Evolutionary conservation across 2,329 filamentous ascomycete genomes (phyloP), one percentile per base, ranked within the genome.

Genomic region (Penicillium italicum): DNA sequence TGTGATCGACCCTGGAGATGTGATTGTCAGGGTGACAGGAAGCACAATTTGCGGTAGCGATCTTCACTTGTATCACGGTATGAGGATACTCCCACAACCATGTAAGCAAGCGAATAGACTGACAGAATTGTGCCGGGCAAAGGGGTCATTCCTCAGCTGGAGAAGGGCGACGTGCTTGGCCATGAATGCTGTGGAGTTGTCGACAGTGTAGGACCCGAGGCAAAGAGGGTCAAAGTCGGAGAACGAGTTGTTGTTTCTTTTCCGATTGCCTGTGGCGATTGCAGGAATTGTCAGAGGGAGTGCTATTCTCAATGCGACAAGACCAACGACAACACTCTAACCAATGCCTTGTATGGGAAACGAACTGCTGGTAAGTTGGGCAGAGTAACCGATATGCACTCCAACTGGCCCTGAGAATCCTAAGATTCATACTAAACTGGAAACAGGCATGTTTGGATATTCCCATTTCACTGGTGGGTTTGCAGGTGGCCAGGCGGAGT

Each of bases 401-500:
- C 34, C 10, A 24, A 4, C 6, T 11, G 14, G 14, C 12, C 14
- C 18, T 4, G 14, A 18, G 10, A 4, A 6, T 2, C 12, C 3
- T 3, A 2, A 43, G 3, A 34, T 53, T 9, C 4, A 24, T 30
- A 18, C 22, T 55, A 38, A 52, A 54, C 12, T 5, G 14, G 4
- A 1, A 7, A 11, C 42, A 69, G 72, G 85, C 18, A 85, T 89
- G 61, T 88, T 89, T 65, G 86, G 87, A 1, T 89, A 89, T 67
- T 85, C 84, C 3, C 87, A 78, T 53, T 90, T 96, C 68, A 91
- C 89, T 0, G 91, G 90, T 7, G 91, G 91, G 0, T 96, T 93
- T 68, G 90, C 90, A 0, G 90, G 91, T 46, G 91, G 91, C 0
- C 91, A 96, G 73, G 88, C 90, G 4, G 91, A 96, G 74, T 96